Evolutionary conservation across 2,329 filamentous ascomycete genomes (phyloP).

Genomic region (Aspergillus candidus): DNA sequence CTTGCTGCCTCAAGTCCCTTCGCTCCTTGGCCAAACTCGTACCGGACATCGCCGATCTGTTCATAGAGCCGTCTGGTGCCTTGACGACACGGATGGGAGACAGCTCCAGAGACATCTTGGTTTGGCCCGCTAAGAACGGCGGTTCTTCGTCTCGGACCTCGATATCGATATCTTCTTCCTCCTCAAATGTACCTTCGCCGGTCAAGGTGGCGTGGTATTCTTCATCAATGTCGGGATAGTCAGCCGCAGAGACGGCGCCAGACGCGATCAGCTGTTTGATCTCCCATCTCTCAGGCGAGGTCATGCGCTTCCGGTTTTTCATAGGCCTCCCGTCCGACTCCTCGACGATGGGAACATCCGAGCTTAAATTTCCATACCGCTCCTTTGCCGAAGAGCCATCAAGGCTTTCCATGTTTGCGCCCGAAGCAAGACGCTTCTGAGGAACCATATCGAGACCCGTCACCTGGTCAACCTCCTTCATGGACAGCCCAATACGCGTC

Average conservation of each 20-base stretch:
- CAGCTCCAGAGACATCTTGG: conserved; percentile 88
- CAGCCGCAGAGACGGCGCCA: conserved; percentile 83
- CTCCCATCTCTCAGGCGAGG: conserved; percentile 94
- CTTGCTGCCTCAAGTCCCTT: conserved; percentile 80
- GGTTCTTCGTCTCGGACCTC: conserved; percentile 95
- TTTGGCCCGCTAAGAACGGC: conserved; percentile 91
- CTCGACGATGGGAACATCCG: conserved; percentile 59
- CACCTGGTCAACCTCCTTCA: conserved; percentile 94
- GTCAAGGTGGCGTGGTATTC: conserved; percentile 84
- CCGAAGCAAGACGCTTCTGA: conserved; percentile 71
- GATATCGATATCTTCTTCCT: conserved; percentile 96
- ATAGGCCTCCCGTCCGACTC: conserved; percentile 50
- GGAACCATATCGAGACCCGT: conserved; percentile 79
- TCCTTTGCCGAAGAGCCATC: conserved; percentile 55
- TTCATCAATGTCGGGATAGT: conserved; percentile 91
- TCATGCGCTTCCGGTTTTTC: conserved; percentile 81
- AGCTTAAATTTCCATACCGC: conserved; percentile 49
- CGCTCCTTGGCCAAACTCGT: conserved; percentile 83
- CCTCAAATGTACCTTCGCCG: conserved; percentile 79
- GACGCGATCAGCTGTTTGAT: conserved; percentile 95
- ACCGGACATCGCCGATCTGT: conserved; percentile 90
- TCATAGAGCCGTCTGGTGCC: conserved; percentile 95
- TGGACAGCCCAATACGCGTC: conserved; percentile 75
- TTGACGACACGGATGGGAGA: conserved; percentile 96
- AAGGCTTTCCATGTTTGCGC: conserved; percentile 80